Evolutionary conservation across 1,284 basidiomycete genomes (phyloP).

Genomic region (Sanghuangporus sanghuang): DNA sequence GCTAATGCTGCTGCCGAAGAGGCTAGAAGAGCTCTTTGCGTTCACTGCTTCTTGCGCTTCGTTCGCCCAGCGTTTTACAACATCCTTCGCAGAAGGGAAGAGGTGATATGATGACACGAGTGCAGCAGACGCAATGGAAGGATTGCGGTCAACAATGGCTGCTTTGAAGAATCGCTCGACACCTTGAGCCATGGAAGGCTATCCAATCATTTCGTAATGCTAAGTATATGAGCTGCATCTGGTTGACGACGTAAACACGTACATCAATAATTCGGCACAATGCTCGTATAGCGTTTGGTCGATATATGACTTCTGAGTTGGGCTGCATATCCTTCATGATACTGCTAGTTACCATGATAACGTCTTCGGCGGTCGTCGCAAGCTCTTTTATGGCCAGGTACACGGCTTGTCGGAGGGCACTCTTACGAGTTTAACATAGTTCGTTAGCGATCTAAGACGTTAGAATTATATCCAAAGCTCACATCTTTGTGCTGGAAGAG

Average conservation of each 20-base stretch:
- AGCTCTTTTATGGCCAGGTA: conserved; percentile 99
- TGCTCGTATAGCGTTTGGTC: conserved; percentile 96
- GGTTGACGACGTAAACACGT: conserved; percentile 32
- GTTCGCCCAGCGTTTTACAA: conserved; percentile 98
- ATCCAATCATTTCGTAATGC: conserved; percentile 7
- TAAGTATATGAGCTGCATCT: conserved; percentile 5
- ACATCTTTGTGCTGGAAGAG: conserved; percentile 99
- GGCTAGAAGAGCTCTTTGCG: conserved; percentile 73
- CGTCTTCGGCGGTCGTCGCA: conserved; percentile 93
- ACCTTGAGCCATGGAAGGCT: conserved; percentile 97
- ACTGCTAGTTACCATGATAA: conserved; percentile 99
- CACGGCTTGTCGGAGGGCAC: conserved; percentile 94
- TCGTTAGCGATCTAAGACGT: not conserved
- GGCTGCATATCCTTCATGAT: conserved; percentile 99
- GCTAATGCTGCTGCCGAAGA: conserved; percentile 56
- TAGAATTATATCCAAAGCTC: conserved; percentile 32
- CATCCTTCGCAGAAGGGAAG: conserved; percentile 89
- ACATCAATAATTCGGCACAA: conserved; percentile 97
- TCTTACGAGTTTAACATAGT: conserved; percentile 43
- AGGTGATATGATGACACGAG: conserved; percentile 97
- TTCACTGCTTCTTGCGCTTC: conserved; percentile 97
- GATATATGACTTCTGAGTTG: conserved; percentile 97
- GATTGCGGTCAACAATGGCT: conserved; percentile 96
- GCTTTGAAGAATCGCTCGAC: conserved; percentile 99
- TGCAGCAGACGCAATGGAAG: conserved; percentile 93